Evolutionary conservation across 2,329 filamentous ascomycete species (phyloP), one percentile per base, ranked within the genome.

Genomic region (Cryphonectria radicalis): DNA sequence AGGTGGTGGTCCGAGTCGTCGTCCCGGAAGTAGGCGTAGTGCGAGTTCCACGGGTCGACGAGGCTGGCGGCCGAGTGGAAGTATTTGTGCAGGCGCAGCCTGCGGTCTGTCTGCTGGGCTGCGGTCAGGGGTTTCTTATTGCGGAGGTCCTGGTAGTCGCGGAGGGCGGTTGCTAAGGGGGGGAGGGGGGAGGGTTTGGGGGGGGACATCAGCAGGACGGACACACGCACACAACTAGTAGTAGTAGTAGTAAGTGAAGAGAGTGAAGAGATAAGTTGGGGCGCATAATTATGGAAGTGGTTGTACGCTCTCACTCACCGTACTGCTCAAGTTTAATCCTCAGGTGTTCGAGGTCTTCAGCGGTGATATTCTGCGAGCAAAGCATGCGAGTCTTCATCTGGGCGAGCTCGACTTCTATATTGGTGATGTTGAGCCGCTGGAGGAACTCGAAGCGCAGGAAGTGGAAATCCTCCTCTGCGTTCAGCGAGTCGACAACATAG

Each of bases 381-480:
- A 35, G 37, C 19, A 70, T 55, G 22, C 25, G 62, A 46, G 46
- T 66, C 37, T 70, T 70, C 17, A n/a, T 55, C 32, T 32, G 32
- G 22, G 63, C 60, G 17, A 74, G 69, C 4, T 67, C 59, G 35
- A 70, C 60, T 59, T 69, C 35, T 10, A 70, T 46, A 10, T 69
- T 35, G 3, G 46, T 53, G 10, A 74, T 63, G 63, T 74, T 74
- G 11, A 72, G 64, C 22, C 68, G 67, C 42, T 74, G 72, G 5
- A 74, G 65, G 43, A 72, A 72, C 42, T 74, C 72, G 28, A 70
- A 60, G 1, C 68, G 65, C 1, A 72, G 43, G 62, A 74, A 74
- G 42, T 72, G 67, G 25, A 74, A 74, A 10, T 72, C 70, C 50
- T 72, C 65, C 28, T 74, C 72, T 4, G 57, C 43, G 11, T 72